phyloP scores from a whole-genome alignment of 2,329 filamentous ascomycete genomes.

The Zasmidium angulare region DNA sequence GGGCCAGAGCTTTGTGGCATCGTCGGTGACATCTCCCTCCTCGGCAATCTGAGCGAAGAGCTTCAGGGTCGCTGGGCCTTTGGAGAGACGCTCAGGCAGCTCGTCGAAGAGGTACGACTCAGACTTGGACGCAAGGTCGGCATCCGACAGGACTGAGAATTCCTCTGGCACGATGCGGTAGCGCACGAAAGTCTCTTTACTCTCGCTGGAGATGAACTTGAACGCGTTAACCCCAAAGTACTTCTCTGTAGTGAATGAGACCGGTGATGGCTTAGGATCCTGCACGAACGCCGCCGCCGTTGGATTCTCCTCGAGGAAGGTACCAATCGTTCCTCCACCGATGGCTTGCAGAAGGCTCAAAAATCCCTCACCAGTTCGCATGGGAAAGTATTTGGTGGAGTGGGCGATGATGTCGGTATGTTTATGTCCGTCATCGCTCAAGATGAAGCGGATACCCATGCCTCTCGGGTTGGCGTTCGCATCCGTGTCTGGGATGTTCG shows the following conservation, averaged over 20 bases:
- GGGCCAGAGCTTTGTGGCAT: slow-evolving; percentile 55
- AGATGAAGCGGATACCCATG: slow-evolving; percentile 51
- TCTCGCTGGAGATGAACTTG: slow-evolving; percentile 43
- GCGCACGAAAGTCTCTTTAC: slow-evolving; percentile 47
- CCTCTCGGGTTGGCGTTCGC: slow-evolving; percentile 38
- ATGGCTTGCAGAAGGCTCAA: slow-evolving; percentile 50
- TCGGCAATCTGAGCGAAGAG: slow-evolving; percentile 53
- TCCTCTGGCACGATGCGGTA: slow-evolving; percentile 53
- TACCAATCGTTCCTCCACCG: slow-evolving; percentile 38
- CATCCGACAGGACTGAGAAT: slow-evolving; percentile 36
- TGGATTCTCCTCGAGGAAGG: slow-evolving; percentile 49
- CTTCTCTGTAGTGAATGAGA: slow-evolving; percentile 49
- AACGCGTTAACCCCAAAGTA: slow-evolving; percentile 55
- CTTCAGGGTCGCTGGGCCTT: slow-evolving; percentile 46
- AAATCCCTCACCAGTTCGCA: slow-evolving; percentile 54
- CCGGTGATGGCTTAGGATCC: slow-evolving; percentile 51
- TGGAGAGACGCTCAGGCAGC: slow-evolving; percentile 39
- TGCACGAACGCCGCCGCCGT: slow-evolving; percentile 50
- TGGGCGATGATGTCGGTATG: slow-evolving; percentile 60
- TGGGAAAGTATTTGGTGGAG: slow-evolving; percentile 54
- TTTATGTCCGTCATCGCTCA: slow-evolving; percentile 39
- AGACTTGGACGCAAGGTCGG: slow-evolving; percentile 40
- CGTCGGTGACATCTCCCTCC: slow-evolving; percentile 48
- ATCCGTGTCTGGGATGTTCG: slow-evolving; percentile 29
- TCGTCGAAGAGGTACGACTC: slow-evolving; percentile 53